A percentile compares a stretch with the other conserved stretches of the same genome.
These are phyloP conservation scores for Dactylis glomerata DNA, from an alignment of 176 grass and related monocot species.

Conservation along the genomic window DNA sequence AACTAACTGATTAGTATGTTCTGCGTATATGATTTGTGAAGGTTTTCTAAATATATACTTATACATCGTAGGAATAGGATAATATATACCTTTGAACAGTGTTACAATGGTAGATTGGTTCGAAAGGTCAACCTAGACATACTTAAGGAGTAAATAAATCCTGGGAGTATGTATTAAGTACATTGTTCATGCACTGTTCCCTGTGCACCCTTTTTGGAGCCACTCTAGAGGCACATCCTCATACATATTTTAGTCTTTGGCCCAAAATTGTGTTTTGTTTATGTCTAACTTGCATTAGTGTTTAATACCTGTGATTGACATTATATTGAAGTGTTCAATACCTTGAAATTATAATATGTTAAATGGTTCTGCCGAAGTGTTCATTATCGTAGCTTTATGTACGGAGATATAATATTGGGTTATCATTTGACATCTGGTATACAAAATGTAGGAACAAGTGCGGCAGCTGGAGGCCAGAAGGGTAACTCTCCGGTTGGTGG, in stretches of 20 bases:
- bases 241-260: background rate
- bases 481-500: constrained; percentile 40
- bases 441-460: constrained; percentile 31
- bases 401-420: background rate
- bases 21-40: background rate
- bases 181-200: background rate
- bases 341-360: background rate
- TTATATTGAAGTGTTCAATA: background rate
- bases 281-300: background rate
- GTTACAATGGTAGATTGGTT: background rate
- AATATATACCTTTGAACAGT: background rate
- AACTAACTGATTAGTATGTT: background rate
- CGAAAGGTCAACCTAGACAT: background rate
- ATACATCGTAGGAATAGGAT: background rate
- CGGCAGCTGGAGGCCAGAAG: constrained; percentile 44
- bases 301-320: background rate
- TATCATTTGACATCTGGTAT: constrained; percentile 17
- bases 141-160: constrained; percentile 13
- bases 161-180: background rate
- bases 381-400: background rate
- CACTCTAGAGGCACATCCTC: background rate
- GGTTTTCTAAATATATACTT: background rate
- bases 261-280: constrained; percentile 2
- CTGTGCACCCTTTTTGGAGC: background rate
- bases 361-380: background rate